Evolutionary conservation across 2,329 filamentous ascomycete genomes (phyloP), one percentile per base, ranked within the genome.

Genomic region (Cladosporium sphaerospermum): DNA sequence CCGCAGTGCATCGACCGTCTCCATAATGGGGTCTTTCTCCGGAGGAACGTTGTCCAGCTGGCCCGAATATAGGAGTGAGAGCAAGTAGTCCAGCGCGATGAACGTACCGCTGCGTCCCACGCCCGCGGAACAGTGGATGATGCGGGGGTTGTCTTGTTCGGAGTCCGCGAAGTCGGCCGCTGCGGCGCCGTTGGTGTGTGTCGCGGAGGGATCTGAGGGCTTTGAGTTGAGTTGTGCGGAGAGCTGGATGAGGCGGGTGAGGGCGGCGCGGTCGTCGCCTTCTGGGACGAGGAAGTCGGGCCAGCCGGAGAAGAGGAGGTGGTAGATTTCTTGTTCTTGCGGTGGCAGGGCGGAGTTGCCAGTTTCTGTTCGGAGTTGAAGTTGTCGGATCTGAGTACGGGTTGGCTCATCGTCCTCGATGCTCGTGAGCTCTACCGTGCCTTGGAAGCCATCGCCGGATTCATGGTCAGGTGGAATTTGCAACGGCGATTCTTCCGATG

Each of bases 91-190:
- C n/a, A 99, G 79, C 1, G 89, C 87, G 63, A 99, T 96, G 67
- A 97, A 99, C 0, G 93, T 97, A 33, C 93, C 93, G 7, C 88
- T 95, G 52, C 93, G 83, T 10, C 93, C 93, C 11, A 99, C 92
- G 37, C 93, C 93, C 7, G 93, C 93, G 65, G 89, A 95, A 74
- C 76, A 79, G 54, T 79, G 76, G 2, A 79, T 71, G 56, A 97
- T 84, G 52, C 92, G 84, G 4, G 92, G 88, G 62, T 87, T 90
- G 43, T 58, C 56, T 45, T 66, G 60, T 32, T 62, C 59, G 8
- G 59, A 54, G 39, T 54, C 52, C n/a, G 61, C 56, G n/a, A 62
- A 56, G 41, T 62, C 61, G 19, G 55, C 44, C 67, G 70, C 55
- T 45, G 61, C 55, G 47, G 57, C 47, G 43, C 57, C 54, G 48